These are phyloP conservation scores for Aspergillus spinulosporus DNA, from an alignment of 2,329 filamentous ascomycete species.

Conservation along the genomic window DNA sequence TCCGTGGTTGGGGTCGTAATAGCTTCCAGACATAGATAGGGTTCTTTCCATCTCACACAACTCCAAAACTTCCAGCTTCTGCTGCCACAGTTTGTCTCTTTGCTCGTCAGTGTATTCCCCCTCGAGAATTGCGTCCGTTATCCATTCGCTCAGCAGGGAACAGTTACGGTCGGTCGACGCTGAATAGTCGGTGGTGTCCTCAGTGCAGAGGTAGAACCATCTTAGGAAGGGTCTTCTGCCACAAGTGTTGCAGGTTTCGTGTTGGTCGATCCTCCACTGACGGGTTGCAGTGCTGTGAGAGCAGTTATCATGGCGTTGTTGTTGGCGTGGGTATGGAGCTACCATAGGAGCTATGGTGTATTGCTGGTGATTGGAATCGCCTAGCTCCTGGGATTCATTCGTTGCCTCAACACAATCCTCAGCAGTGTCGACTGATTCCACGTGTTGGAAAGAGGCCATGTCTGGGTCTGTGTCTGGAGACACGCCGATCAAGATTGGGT, in stretches of 20 bases:
- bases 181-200: constrained; percentile 57
- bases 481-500: constrained; percentile 8
- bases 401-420: background rate
- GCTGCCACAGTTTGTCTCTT: constrained; percentile 41
- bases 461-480: background rate
- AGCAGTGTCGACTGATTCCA: background rate
- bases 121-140: constrained; percentile 44
- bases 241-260: constrained; percentile 60
- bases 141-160: constrained; percentile 38
- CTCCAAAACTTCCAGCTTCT: constrained; percentile 38
- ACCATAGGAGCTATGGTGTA: constrained; percentile 1
- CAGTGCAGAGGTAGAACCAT: constrained; percentile 72
- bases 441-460: background rate
- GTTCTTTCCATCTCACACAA: constrained; percentile 24
- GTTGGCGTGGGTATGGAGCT: background rate
- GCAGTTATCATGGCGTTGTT: constrained; percentile 7
- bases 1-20: background rate
- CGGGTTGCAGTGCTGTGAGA: constrained; percentile 66
- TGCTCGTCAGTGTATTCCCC: constrained; percentile 48
- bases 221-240: constrained; percentile 58
- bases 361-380: background rate
- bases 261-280: constrained; percentile 52
- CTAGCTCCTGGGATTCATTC: background rate
- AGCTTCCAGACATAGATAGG: background rate
- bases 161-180: constrained; percentile 19